A percentile compares a stretch with the other conserved stretches of the same genome.
These are phyloP conservation scores for Dryadomyces sulphureus DNA, from an alignment of 2,329 filamentous ascomycete genomes.

Conservation along the genomic window DNA sequence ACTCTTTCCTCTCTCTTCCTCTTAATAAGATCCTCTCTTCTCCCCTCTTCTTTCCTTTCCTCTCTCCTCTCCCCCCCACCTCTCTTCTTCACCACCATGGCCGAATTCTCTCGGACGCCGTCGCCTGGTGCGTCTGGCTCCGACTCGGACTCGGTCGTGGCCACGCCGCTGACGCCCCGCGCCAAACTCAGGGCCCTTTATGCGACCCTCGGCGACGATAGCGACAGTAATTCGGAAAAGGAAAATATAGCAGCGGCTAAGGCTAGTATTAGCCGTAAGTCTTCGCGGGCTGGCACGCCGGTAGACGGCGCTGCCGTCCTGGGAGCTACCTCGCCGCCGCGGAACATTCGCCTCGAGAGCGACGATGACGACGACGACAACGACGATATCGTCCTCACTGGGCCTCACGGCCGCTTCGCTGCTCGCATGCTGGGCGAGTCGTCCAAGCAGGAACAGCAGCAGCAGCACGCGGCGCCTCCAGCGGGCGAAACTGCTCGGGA, in stretches of 20 bases:
- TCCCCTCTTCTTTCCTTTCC: not conserved
- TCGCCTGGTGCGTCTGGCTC: conserved; percentile 26
- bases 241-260: not conserved
- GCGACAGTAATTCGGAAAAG: conserved; percentile 4
- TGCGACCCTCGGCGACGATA: conserved; percentile 8
- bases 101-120: conserved; percentile 10
- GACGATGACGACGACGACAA: conserved; percentile 24
- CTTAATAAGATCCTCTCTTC: not conserved
- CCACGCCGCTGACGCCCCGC: conserved; percentile 33
- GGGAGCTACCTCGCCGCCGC: not conserved
- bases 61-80: not conserved
- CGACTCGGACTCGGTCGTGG: conserved; percentile 22
- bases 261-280: not conserved
- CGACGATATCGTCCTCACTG: conserved; percentile 22
- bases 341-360: not conserved
- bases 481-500: conserved; percentile 22
- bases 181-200: conserved; percentile 39
- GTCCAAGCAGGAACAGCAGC: not conserved
- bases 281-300: not conserved
- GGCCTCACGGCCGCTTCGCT: conserved; percentile 49
- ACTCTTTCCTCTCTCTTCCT: not conserved
- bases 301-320: not conserved
- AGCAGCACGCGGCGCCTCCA: conserved; percentile 5
- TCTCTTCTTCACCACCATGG: conserved; percentile 3
- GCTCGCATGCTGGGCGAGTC: conserved; percentile 39